Conservation (phyloP, 371 early-diverging fungal genomes). For the Rhizopus sp. region DNA sequence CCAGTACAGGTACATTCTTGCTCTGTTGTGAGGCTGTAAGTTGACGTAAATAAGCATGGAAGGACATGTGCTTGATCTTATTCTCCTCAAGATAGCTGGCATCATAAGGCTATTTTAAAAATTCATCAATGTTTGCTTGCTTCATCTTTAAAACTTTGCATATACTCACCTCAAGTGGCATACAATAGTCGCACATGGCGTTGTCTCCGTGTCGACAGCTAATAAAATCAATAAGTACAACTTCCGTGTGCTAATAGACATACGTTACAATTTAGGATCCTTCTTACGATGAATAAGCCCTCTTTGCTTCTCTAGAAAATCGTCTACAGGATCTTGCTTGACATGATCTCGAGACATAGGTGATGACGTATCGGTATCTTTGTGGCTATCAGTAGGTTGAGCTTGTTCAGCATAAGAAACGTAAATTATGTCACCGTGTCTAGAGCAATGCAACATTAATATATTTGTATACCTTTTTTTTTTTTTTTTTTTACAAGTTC, state of each 20-base stretch:
- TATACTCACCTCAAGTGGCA: slow-evolving; percentile 82
- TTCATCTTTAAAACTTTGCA: not conserved
- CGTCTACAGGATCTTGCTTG: slow-evolving; percentile 80
- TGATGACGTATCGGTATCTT: slow-evolving; percentile 1
- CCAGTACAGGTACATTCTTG: slow-evolving; percentile 80
- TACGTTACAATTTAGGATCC: slow-evolving; percentile 79
- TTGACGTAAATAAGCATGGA: slow-evolving; percentile 90
- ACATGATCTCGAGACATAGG: slow-evolving; percentile 26
- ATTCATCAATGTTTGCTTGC: not conserved
- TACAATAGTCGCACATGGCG: slow-evolving; percentile 98
- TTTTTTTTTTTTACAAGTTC: slow-evolving; percentile 1
- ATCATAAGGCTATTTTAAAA: slow-evolving; percentile 82
- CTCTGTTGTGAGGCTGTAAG: slow-evolving; percentile 64
- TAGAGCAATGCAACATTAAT: slow-evolving; percentile 12
- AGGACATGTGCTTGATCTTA: slow-evolving; percentile 97
- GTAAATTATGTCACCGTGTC: slow-evolving; percentile 86
- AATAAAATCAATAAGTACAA: slow-evolving; percentile 3
- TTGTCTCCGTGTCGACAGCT: slow-evolving; percentile 90
- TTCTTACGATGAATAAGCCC: slow-evolving; percentile 84
- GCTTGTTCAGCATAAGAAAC: slow-evolving; percentile 54
- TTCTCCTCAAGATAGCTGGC: slow-evolving; percentile 81
- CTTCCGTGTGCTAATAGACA: not conserved
- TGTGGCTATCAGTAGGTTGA: slow-evolving; percentile 15
- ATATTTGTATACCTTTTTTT: too few species aligned
- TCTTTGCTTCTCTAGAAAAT: slow-evolving; percentile 75